Evolutionary conservation across 202 grass and related monocot species (phyloP).

Genomic region (Tripidium arundinaceum): DNA sequence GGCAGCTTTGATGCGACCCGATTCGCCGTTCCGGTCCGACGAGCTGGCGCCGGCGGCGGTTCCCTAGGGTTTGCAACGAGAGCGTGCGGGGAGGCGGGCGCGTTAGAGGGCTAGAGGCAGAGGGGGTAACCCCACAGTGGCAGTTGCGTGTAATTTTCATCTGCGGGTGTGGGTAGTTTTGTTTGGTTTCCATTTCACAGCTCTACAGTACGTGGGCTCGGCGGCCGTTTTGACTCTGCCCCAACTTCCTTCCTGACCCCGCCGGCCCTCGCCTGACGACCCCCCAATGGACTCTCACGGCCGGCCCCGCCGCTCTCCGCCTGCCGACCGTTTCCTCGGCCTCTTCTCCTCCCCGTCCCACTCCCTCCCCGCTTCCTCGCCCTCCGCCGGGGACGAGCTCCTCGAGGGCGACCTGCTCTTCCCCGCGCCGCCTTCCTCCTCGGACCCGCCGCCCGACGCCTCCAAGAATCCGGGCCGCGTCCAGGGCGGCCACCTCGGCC

Average conservation of each 20-base stretch:
- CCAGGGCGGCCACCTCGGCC: background rate
- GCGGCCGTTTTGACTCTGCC: background rate
- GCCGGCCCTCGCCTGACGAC: background rate
- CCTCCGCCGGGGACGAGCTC: slow-evolving; percentile 26
- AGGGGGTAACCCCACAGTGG: background rate
- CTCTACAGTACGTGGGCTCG: no score
- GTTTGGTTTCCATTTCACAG: background rate
- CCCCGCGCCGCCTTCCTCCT: background rate
- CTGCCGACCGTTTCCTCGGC: slow-evolving; percentile 44
- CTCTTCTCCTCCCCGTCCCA: slow-evolving; percentile 40
- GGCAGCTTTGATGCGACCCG: background rate
- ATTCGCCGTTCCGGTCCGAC: background rate
- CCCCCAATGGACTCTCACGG: slow-evolving; percentile 22
- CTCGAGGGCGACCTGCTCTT: slow-evolving; percentile 40
- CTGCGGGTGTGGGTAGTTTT: background rate
- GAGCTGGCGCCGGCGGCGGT: background rate
- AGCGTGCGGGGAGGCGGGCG: background rate
- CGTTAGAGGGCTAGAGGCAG: background rate
- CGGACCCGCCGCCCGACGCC: slow-evolving; percentile 19
- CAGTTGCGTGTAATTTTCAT: background rate
- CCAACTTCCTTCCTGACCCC: no score
- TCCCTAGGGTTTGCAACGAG: background rate
- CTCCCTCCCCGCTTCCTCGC: background rate
- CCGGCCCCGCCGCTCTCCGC: slow-evolving; percentile 26
- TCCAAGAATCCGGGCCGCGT: slow-evolving; percentile 9